A percentile compares a stretch with the other conserved stretches of the same genome.
Conservation (phyloP, 148 eudicot species). For the Hydrangea macrophylla region DNA sequence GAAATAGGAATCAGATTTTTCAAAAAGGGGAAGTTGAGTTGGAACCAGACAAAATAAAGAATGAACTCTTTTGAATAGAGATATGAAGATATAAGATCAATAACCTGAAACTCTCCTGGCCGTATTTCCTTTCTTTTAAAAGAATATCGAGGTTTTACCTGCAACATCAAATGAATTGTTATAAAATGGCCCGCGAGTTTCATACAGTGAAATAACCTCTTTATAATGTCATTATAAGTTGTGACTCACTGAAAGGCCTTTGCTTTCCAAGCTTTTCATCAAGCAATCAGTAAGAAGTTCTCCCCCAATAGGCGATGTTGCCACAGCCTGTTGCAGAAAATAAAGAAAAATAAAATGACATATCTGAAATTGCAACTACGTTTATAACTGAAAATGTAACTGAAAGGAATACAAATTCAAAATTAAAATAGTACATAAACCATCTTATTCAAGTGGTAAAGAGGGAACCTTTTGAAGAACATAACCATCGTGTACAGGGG, state of each 20-base stretch:
- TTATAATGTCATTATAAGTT: background rate
- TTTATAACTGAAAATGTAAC: background rate
- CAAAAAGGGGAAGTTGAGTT: too few relatives aligned
- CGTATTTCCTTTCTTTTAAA: constrained; percentile 92
- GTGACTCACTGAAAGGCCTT: constrained; percentile 76
- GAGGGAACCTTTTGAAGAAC: constrained; percentile 86
- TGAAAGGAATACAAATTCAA: background rate
- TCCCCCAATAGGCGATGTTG: constrained; percentile 87
- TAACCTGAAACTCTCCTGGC: constrained; percentile 94
- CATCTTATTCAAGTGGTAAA: background rate
- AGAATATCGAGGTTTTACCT: constrained; percentile 93
- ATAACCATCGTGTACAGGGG: constrained; percentile 99
- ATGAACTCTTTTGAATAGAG: background rate
- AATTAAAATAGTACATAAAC: constrained; percentile 1
- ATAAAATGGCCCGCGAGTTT: background rate
- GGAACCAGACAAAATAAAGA: background rate
- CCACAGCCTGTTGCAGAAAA: constrained; percentile 56
- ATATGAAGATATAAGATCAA: constrained; percentile 10
- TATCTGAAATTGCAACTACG: too few relatives aligned
- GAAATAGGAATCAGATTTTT: too few relatives aligned
- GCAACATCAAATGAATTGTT: constrained; percentile 20
- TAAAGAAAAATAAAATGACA: too few relatives aligned
- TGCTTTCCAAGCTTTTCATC: constrained; percentile 94
- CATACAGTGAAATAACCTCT: background rate
- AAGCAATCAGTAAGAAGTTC: constrained; percentile 92